A percentile compares a stretch with the other conserved stretches of the same genome.
Conservation (phyloP, 2,329 filamentous ascomycete species). For the Ceratocystis lukuohia region DNA sequence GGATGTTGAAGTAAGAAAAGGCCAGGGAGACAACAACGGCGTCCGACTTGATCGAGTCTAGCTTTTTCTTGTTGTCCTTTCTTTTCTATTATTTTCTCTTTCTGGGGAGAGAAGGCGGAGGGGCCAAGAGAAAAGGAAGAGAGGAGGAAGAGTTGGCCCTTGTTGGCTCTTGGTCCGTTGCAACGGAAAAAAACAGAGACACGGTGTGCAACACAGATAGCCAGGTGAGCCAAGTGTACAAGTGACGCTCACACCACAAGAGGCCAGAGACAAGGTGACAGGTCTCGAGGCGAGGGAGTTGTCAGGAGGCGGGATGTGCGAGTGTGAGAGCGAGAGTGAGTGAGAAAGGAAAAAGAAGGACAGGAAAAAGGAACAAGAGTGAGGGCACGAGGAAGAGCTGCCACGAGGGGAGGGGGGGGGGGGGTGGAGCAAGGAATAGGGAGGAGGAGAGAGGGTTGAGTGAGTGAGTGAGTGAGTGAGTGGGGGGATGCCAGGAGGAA, state of each 20-base stretch:
- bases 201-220: constrained; percentile 3
- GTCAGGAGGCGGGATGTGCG: background rate
- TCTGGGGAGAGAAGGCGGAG: background rate
- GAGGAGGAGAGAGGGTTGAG: background rate
- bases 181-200: background rate
- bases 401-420: background rate
- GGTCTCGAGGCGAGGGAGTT: background rate
- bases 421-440: background rate
- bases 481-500: background rate
- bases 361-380: background rate
- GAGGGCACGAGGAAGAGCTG: background rate
- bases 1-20: background rate
- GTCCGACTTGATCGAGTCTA: background rate
- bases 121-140: background rate
- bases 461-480: background rate
- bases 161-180: background rate
- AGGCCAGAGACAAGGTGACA: constrained; percentile 1
- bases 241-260: constrained; percentile 1
- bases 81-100: background rate
- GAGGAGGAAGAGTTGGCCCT: background rate
- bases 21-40: background rate
- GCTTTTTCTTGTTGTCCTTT: background rate
- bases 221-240: background rate
- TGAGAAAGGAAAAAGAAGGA: constrained; percentile 5
- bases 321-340: background rate